Conservation (phyloP, 176 grass and related monocot genomes). For the Bolboschoenus planiculmis region DNA sequence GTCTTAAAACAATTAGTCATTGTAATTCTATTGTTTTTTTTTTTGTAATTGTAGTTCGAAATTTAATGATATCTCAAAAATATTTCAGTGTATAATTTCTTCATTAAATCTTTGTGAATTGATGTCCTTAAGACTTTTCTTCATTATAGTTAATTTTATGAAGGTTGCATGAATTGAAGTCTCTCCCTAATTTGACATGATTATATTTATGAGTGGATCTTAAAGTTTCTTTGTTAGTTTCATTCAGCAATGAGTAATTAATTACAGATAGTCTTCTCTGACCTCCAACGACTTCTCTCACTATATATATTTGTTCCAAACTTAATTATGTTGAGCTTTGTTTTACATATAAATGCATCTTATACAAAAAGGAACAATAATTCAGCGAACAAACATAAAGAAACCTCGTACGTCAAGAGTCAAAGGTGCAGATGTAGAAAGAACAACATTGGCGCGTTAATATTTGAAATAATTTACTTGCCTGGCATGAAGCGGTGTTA, state of each 20-base stretch:
- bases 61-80: neutral
- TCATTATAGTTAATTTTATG: too few species aligned
- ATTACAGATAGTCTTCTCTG: too few species aligned
- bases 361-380: neutral
- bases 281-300: too few species aligned
- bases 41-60: neutral
- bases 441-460: neutral
- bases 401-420: neutral
- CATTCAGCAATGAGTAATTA: neutral
- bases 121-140: neutral
- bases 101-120: neutral
- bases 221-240: neutral
- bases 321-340: too few species aligned
- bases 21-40: neutral
- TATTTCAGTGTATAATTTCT: neutral
- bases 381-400: neutral
- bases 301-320: too few species aligned
- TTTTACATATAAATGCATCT: too few species aligned
- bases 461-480: too few species aligned
- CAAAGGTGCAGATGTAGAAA: neutral
- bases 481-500: conserved; percentile 1
- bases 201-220: neutral
- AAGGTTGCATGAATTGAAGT: neutral
- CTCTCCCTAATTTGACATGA: neutral
- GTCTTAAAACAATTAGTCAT: neutral